A percentile compares a stretch with the other conserved stretches of the same genome.
Conservation (phyloP, 306 rosid genomes). For the Malus domestica region DNA sequence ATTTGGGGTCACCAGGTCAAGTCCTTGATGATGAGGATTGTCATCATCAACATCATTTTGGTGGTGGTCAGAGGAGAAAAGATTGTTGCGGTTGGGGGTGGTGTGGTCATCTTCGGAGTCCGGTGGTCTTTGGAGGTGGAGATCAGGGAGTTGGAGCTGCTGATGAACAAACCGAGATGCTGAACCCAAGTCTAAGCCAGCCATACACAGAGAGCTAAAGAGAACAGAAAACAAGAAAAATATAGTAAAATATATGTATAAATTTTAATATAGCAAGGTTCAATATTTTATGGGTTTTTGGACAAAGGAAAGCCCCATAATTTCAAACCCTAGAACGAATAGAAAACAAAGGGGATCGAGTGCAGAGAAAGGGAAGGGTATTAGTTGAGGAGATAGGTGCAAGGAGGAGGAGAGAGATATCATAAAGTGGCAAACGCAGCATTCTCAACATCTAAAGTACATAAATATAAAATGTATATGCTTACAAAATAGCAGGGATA, state of each 20-base stretch:
- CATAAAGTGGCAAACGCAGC: slow-evolving; percentile 20
- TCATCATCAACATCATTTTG: slow-evolving; percentile 30
- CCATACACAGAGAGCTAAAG: slow-evolving; percentile 57
- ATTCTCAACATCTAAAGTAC: slow-evolving; percentile 12
- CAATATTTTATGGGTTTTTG: slow-evolving; percentile 15
- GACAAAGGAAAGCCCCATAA: slow-evolving; percentile 14
- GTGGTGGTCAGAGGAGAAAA: slow-evolving; percentile 9
- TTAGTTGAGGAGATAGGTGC: background rate
- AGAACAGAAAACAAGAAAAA: slow-evolving; percentile 32
- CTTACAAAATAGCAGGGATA: background rate
- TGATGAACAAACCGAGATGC: slow-evolving; percentile 84
- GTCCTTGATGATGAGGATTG: slow-evolving; percentile 28
- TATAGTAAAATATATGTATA: slow-evolving; percentile 13
- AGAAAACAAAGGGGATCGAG: slow-evolving; percentile 29
- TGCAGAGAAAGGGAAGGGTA: slow-evolving; percentile 16
- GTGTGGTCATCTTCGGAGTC: slow-evolving; percentile 29
- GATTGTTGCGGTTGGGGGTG: slow-evolving; percentile 15
- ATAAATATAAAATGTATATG: background rate
- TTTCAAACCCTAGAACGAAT: slow-evolving; percentile 34
- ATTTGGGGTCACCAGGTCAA: slow-evolving; percentile 44
- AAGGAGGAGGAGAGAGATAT: slow-evolving; percentile 4
- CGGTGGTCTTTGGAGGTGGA: slow-evolving; percentile 42
- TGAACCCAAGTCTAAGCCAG: slow-evolving; percentile 94
- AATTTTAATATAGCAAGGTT: slow-evolving; percentile 14
- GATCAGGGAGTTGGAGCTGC: slow-evolving; percentile 57